Percentiles rank a stretch among this genome's conserved stretches.
These are phyloP conservation scores for Neurospora tetraspora DNA, from an alignment of 495 filamentous ascomycete genomes.

Conservation along the genomic window DNA sequence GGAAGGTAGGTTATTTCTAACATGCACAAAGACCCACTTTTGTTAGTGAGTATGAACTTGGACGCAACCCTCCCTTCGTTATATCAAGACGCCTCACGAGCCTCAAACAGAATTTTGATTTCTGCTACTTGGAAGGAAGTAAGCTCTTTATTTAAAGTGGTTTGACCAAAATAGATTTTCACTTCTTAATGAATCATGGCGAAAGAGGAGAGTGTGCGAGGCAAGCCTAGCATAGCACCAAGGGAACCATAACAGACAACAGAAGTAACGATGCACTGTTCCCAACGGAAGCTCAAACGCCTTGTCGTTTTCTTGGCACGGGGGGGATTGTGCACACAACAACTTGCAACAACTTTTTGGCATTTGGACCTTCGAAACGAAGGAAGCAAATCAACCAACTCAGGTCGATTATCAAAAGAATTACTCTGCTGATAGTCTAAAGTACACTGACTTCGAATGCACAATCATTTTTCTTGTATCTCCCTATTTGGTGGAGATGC, in stretches of 20 bases:
- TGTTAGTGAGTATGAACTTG: neutral
- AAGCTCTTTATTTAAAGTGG: too few relatives aligned
- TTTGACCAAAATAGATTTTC: neutral
- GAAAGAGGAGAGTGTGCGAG: neutral
- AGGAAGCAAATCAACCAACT: neutral
- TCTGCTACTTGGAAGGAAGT: neutral
- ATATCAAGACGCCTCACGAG: neutral
- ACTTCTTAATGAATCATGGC: neutral
- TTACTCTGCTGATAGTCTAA: too few relatives aligned
- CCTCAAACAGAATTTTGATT: neutral
- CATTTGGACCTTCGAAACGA: neutral
- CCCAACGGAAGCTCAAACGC: neutral
- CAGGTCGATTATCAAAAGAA: too few relatives aligned
- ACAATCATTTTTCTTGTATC: too few relatives aligned
- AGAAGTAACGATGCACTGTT: neutral
- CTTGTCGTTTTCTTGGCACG: too few relatives aligned
- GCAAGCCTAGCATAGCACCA: neutral
- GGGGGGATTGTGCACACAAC: neutral
- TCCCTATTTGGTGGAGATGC: neutral
- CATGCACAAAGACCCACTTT: neutral
- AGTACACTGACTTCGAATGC: too few relatives aligned
- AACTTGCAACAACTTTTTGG: neutral
- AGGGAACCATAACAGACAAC: neutral
- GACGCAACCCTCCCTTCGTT: neutral
- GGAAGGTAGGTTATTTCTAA: neutral